Conservation (phyloP, 306 rosid genomes). For the Pyrus betulifolia region DNA sequence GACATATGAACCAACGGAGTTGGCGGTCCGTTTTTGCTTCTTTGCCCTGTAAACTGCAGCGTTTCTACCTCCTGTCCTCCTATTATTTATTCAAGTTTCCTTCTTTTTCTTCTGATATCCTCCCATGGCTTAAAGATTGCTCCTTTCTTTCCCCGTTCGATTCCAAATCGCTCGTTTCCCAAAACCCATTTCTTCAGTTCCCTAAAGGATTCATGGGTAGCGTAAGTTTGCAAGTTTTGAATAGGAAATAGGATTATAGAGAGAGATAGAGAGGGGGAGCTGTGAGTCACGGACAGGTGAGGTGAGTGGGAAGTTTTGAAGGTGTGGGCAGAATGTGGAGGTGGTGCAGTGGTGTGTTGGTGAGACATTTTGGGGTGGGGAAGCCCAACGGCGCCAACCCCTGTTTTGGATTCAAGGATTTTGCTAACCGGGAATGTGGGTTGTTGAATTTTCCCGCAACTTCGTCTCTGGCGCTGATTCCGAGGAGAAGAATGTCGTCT, state of each 20-base stretch:
- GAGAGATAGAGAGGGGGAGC: background rate
- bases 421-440: background rate
- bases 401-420: background rate
- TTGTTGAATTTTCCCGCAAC: background rate
- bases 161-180: background rate
- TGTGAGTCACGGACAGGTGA: background rate
- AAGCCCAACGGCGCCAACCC: background rate
- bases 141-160: background rate
- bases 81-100: background rate
- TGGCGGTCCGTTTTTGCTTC: constrained; percentile 15
- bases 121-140: background rate
- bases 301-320: background rate
- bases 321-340: constrained; percentile 4
- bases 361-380: background rate
- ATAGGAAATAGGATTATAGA: background rate
- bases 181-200: background rate
- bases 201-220: background rate
- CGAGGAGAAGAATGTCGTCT: background rate
- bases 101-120: background rate
- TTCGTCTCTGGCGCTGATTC: background rate
- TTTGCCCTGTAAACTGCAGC: constrained; percentile 11
- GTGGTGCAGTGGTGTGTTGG: background rate
- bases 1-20: background rate
- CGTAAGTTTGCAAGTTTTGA: background rate
- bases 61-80: background rate